Base-by-base conservation (phyloP, 176 grass and related monocot species). In the Carex pumila region DNA sequence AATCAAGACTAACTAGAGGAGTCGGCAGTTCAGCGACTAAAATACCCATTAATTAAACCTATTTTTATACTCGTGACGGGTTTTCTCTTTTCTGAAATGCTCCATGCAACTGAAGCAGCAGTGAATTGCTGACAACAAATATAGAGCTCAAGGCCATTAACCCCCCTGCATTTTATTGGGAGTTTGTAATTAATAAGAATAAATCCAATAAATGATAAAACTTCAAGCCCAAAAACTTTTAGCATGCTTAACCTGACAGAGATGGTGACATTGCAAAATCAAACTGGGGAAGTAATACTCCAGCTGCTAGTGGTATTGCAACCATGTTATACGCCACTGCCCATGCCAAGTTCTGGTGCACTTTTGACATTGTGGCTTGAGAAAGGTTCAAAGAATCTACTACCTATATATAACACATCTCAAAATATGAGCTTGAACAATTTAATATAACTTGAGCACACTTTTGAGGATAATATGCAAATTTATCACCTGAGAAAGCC, bases 191-290 rank as follows among this genome's bases (percentile, higher is more conserved):
- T 64, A 12, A 45, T 75, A 52, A 53, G 70, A 29, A 59, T 25
- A 19, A 18, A 15, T 76, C 53, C 50, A 31, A 55, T 14, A 52
- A 41, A 79, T 45, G 39, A 12, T 52, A 58, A 2, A 30, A 74
- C 17, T 12, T 31, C 29, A 58, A 39, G 10, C 13, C 29, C 12
- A 68, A 69, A 59, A 71, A n/a, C 2, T 66, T 57, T 34, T 1
- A 79, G 50, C 61, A 64, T 64, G 11, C 12, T 84, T 84, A 85
- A 91, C 95, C 95, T 85, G 95, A 94, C 57, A 98, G 72, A 85
- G 95, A 98, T 13, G 95, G 95, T 61, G 95, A 93, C 95, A 98
- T 95, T 79, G 95, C 92, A 25, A 98, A 93, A 90, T 93, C 92
- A 85, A 93, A 98, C 7, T 90, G 91, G 64, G 92, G 95, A 49